Conservation (phyloP, 1,139 yeast genomes). For the Candida buenavistaensis region DNA sequence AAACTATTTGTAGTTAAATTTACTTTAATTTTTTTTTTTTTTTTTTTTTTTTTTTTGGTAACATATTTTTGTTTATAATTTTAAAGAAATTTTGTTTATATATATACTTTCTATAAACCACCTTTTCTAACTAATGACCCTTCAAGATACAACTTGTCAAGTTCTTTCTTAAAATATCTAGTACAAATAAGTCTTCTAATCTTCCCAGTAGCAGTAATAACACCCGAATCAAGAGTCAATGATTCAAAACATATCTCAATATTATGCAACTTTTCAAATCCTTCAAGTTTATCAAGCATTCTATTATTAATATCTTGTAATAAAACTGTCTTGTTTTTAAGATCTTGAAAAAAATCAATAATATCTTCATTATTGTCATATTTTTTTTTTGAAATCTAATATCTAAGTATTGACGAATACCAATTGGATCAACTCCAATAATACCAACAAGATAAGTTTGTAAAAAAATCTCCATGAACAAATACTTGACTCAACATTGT, state of each 20-base stretch:
- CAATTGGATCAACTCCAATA: slow-evolving; percentile 37
- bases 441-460: slow-evolving; percentile 32
- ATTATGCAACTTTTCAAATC: slow-evolving; percentile 41
- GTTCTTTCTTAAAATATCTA: slow-evolving; percentile 25
- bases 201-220: slow-evolving; percentile 45
- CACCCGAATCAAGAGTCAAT: slow-evolving; percentile 36
- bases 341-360: slow-evolving; percentile 25
- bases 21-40: too few species aligned
- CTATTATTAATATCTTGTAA: slow-evolving; percentile 25
- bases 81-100: too few species aligned
- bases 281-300: slow-evolving; percentile 24
- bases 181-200: slow-evolving; percentile 39
- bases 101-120: slow-evolving; percentile 18
- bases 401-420: background rate
- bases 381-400: slow-evolving; percentile 6
- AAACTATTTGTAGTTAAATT: too few species aligned
- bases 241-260: slow-evolving; percentile 38
- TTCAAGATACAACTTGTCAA: slow-evolving; percentile 38
- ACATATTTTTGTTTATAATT: too few species aligned
- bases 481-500: slow-evolving; percentile 56
- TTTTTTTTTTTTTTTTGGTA: too few species aligned
- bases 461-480: slow-evolving; percentile 41
- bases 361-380: slow-evolving; percentile 19
- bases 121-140: slow-evolving; percentile 34
- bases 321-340: slow-evolving; percentile 29